Evolutionary conservation across 257 asterid species (phyloP).

Genomic region (Ophiorrhiza pumila): DNA sequence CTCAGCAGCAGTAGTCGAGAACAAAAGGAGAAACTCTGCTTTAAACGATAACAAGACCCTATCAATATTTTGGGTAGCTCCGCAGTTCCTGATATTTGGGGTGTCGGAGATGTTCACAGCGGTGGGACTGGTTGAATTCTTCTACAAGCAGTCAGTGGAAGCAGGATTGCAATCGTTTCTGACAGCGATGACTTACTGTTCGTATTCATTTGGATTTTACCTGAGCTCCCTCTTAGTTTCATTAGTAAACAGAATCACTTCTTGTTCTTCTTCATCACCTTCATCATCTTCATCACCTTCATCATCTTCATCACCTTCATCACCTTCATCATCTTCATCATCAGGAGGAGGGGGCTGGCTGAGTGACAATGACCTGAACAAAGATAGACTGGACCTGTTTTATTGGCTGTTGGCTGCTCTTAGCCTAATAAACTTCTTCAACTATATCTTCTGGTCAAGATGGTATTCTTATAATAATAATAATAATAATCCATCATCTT

Average conservation of each 20-base stretch:
- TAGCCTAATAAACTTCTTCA: constrained; percentile 60
- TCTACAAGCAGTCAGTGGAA: constrained; percentile 52
- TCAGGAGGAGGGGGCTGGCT: constrained; percentile 48
- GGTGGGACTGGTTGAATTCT: constrained; percentile 66
- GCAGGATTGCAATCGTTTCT: constrained; percentile 76
- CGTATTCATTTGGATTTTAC: constrained; percentile 66
- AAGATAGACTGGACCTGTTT: constrained; percentile 62
- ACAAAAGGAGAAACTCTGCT: constrained; percentile 38
- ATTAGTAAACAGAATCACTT: constrained; percentile 46
- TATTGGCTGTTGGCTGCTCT: constrained; percentile 71
- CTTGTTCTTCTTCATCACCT: too few species aligned
- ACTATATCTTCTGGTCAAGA: constrained; percentile 60
- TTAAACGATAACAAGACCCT: constrained; percentile 12
- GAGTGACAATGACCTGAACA: constrained; percentile 58
- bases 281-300: too few species aligned
- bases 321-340: too few species aligned
- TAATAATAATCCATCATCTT: too few species aligned
- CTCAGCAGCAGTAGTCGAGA: constrained; percentile 57
- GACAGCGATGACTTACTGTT: constrained; percentile 70
- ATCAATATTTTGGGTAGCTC: constrained; percentile 73
- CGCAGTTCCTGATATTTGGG: constrained; percentile 67
- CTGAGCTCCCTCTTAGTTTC: constrained; percentile 61
- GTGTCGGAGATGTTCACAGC: constrained; percentile 75
- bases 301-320: too few species aligned
- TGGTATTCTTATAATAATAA: constrained; percentile 62